Conservation (phyloP, 139 green algal species). For the Trebouxia sp. region DNA sequence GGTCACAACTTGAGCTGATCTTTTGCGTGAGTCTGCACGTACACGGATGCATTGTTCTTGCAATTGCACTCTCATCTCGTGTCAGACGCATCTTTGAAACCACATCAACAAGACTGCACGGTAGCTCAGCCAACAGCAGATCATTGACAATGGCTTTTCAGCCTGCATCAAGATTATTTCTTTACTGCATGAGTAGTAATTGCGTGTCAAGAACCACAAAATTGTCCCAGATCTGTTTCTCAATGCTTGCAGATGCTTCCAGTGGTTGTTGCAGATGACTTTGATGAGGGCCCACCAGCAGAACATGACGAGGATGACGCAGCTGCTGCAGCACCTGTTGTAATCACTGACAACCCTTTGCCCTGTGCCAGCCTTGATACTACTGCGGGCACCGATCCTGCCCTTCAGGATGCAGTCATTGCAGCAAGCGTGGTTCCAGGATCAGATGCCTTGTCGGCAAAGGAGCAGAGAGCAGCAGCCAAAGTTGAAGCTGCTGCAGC, state of each 20-base stretch:
- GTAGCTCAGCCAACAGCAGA: background rate
- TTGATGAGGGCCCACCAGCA: constrained; percentile 25
- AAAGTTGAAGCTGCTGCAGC: background rate
- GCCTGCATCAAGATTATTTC: background rate
- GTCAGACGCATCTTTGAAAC: background rate
- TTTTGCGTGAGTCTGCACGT: too few species aligned
- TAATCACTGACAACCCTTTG: too few species aligned
- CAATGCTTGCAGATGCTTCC: constrained; percentile 34
- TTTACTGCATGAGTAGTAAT: background rate
- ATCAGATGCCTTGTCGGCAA: background rate
- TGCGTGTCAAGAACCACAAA: background rate
- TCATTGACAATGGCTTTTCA: constrained; percentile 3
- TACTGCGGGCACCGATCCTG: too few species aligned
- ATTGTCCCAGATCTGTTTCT: background rate
- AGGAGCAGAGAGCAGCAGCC: background rate
- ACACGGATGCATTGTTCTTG: too few species aligned
- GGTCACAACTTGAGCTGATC: too few species aligned
- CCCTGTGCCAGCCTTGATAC: too few species aligned
- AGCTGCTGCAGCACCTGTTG: background rate
- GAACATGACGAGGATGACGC: background rate
- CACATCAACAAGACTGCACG: background rate
- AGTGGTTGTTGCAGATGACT: constrained; percentile 43
- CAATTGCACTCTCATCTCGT: too few species aligned
- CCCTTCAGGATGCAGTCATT: background rate
- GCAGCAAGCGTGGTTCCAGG: background rate